Evolutionary conservation across 2,329 filamentous ascomycete genomes (phyloP).

Genomic region (Neonectria sp.): DNA sequence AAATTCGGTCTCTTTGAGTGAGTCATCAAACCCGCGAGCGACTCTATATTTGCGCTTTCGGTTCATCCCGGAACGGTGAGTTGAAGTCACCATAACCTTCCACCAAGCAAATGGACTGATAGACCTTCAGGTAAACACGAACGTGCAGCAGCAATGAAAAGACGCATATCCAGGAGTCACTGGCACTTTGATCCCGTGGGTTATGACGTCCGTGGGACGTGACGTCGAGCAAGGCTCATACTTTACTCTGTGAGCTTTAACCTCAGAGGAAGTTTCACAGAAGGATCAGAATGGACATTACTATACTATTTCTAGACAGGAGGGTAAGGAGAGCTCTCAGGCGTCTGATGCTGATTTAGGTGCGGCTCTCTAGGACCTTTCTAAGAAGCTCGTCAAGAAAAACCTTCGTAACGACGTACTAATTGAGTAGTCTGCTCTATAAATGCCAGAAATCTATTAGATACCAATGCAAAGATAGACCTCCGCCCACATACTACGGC

Average conservation of each 20-base stretch:
- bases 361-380: slow-evolving; percentile 57
- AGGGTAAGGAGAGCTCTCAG: slow-evolving; percentile 56
- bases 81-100: neutral
- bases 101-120: neutral
- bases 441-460: neutral
- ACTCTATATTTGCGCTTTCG: slow-evolving; percentile 57
- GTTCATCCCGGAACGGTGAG: slow-evolving; percentile 53
- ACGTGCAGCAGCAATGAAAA: slow-evolving; percentile 63
- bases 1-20: slow-evolving; percentile 58
- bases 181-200: slow-evolving; percentile 55
- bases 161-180: slow-evolving; percentile 60
- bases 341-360: slow-evolving; percentile 57
- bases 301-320: slow-evolving; percentile 56
- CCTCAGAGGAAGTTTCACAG: slow-evolving; percentile 57
- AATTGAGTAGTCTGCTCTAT: slow-evolving; percentile 18
- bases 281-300: slow-evolving; percentile 60
- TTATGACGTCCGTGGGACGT: slow-evolving; percentile 53
- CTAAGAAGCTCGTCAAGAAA: slow-evolving; percentile 55
- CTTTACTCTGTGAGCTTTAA: slow-evolving; percentile 60
- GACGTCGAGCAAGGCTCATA: slow-evolving; percentile 60
- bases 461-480: slow-evolving; percentile 20
- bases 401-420: slow-evolving; percentile 58
- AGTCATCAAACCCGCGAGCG: slow-evolving; percentile 59
- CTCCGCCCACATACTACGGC: slow-evolving; percentile 17
- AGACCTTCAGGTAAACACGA: slow-evolving; percentile 56